Base-by-base conservation (phyloP, 306 rosid species). In the Cercis canadensis region DNA sequence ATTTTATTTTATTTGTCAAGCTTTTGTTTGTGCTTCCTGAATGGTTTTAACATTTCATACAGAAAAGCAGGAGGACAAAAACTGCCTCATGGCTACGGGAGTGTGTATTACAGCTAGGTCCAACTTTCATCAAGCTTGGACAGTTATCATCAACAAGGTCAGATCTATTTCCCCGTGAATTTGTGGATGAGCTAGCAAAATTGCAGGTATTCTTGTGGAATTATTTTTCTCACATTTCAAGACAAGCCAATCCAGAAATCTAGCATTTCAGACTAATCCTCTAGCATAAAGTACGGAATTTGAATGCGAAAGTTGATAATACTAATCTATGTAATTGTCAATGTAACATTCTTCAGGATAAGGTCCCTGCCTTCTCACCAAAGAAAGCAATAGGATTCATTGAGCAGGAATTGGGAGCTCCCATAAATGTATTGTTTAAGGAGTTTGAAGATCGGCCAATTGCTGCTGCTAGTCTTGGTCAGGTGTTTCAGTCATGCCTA, bases 391-490 rank as follows among this genome's bases (percentile, higher is more conserved):
- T 47, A 80, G 81, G 86, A 58, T 92, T 92, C 62, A 80, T 92
- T 50, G 89, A 92, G 86, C 86, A 82, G 33, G 98, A 92, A 74
- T 81, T 92, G 12, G 96, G 96, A 73, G 87, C 87, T 64, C 82
- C 96, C 7, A 55, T 92, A 14, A 71, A 82, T 31, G 34, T 84
- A 13, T 67, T 90, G 80, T 92, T 84, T 73, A 89, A 86, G 80
- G 96, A 86, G 83, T 92, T 90, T 45, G 96, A 90, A 80, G 96
- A 92, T 70, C 87, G 45, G 50, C 96, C 98, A 37, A 92, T 90
- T 64, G 96, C 98, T 66, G 98, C 98, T 58, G 96, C 98, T 53
- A 92, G 98, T 80, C 96, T 92, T 73, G 96, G 98, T 77, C 98
- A 92, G 96, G 97, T 91, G 75, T 74, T 82, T 69, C 15, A 52